Conservation (phyloP, 768 basidiomycete species). For the Cantharellus anzutake region DNA sequence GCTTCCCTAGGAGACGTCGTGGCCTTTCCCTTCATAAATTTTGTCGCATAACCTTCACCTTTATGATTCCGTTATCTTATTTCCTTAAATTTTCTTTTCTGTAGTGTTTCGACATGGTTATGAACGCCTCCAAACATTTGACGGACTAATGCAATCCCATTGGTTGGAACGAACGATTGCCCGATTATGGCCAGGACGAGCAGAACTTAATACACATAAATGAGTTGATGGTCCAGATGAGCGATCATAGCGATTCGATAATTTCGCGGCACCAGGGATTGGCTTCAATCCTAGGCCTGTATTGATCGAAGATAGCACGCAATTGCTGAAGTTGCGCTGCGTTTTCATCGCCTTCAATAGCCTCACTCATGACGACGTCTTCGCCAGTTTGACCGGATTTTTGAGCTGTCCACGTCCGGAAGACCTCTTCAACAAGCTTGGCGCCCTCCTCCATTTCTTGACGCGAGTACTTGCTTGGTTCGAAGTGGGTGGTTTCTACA, state of each 20-base stretch:
- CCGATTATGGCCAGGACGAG: no score
- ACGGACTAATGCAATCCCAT: no score
- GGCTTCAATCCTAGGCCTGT: conserved; percentile 46
- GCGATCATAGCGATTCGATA: conserved; percentile 22
- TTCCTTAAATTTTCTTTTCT: no score
- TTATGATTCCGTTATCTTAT: no score
- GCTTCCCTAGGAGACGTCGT: no score
- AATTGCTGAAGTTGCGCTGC: conserved; percentile 30
- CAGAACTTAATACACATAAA: no score
- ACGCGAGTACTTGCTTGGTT: conserved; percentile 26
- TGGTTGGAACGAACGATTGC: no score
- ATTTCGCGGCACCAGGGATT: conserved; percentile 64
- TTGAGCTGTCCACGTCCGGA: conserved; percentile 40
- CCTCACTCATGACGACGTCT: conserved; percentile 29
- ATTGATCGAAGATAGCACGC: conserved; percentile 41
- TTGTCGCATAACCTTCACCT: no score
- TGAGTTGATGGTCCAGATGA: no score
- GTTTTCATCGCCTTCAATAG: conserved; percentile 1
- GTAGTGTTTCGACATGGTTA: no score
- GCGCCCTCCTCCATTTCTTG: conserved; percentile 64
- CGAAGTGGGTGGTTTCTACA: background rate
- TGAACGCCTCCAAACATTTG: no score
- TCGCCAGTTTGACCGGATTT: conserved; percentile 17
- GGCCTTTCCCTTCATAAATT: no score
- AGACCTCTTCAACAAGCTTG: conserved; percentile 57